Conservation (phyloP, 495 filamentous ascomycete genomes). For the Schizothecium vesticola region DNA sequence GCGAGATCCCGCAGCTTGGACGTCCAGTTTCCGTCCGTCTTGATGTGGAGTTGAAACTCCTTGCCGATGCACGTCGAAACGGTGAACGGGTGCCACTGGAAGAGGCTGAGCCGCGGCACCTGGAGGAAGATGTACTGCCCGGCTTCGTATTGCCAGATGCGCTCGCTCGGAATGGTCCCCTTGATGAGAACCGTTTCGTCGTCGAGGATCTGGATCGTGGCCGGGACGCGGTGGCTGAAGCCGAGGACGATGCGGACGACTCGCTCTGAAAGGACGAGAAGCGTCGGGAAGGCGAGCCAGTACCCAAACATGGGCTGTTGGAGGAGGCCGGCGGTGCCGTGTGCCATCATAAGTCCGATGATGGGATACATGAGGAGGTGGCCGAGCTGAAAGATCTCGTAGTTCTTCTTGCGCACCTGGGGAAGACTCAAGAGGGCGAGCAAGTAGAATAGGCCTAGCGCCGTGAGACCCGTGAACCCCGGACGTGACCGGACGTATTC, state of each 20-base stretch:
- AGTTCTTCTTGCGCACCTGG: constrained; percentile 26
- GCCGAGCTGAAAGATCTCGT: constrained; percentile 36
- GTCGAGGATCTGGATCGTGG: constrained; percentile 28
- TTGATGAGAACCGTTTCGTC: constrained; percentile 30
- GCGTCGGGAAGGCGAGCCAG: constrained; percentile 33
- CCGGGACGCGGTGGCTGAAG: constrained; percentile 23
- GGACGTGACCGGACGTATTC: constrained; percentile 23
- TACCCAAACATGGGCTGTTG: constrained; percentile 38
- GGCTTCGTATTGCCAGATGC: constrained; percentile 34
- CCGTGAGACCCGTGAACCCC: constrained; percentile 31
- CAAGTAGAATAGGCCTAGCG: constrained; percentile 28
- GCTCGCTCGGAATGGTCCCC: constrained; percentile 22
- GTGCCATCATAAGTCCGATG: constrained; percentile 30
- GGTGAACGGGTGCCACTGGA: constrained; percentile 36
- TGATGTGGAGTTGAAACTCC: constrained; percentile 39
- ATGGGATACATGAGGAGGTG: constrained; percentile 39
- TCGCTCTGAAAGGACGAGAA: constrained; percentile 30
- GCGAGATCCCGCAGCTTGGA: constrained; percentile 36
- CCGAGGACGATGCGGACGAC: constrained; percentile 22
- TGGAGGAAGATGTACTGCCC: constrained; percentile 39
- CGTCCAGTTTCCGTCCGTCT: constrained; percentile 39
- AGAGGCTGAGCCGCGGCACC: constrained; percentile 28
- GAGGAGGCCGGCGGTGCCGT: constrained; percentile 29
- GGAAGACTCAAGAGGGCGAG: constrained; percentile 30
- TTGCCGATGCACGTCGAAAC: constrained; percentile 24